Evolutionary conservation across 2,329 filamentous ascomycete genomes (phyloP), one percentile per base, ranked within the genome.

Genomic region (Dactylonectria macrodidyma): DNA sequence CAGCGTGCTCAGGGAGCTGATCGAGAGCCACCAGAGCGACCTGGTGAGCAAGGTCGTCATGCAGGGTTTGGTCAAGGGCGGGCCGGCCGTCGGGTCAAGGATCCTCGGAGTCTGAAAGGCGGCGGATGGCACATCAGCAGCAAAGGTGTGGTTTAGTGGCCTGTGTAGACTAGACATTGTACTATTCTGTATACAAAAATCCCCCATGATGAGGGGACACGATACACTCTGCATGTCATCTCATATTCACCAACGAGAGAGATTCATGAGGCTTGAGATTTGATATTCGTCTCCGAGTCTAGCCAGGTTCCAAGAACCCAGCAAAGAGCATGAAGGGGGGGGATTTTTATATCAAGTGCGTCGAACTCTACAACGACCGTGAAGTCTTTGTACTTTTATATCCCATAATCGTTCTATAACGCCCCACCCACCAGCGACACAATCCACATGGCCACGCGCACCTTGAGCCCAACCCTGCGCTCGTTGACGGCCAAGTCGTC

Each of bases 401-500:
- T 66, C 19, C 58, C 61, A 12, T 63, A 33, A 65, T 54, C 65
- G 4, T n/a, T 51, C 78, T 84, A 98, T 78, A 98, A 84, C n/a
- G 95, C 95, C 14, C 95, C 95, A 1, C 95, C 95, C 8, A 97
- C 88, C 38, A 94, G 84, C 74, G 90, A 89, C 5, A 98, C 95
- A 81, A 97, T 92, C 94, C 94, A 97, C 95, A 98, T 97, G 3
- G 95, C 94, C 68, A 97, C 81, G 66, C 94, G 86, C 46, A 99
- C 96, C 79, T 94, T 91, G 77, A 97, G 84, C 1, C 94, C 91
- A 1, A 98, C 96, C 65, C 94, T 90, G 68, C 96, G 87, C 78
- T 99, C 96, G 6, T 89, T 90, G 75, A 85, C 92, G 59, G 92
- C 89, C 80, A 98, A 92, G 80, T 98, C 95, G 63, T 93, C 92